Evolutionary conservation across 768 basidiomycete genomes (phyloP).

Genomic region (Auricularia sp.): DNA sequence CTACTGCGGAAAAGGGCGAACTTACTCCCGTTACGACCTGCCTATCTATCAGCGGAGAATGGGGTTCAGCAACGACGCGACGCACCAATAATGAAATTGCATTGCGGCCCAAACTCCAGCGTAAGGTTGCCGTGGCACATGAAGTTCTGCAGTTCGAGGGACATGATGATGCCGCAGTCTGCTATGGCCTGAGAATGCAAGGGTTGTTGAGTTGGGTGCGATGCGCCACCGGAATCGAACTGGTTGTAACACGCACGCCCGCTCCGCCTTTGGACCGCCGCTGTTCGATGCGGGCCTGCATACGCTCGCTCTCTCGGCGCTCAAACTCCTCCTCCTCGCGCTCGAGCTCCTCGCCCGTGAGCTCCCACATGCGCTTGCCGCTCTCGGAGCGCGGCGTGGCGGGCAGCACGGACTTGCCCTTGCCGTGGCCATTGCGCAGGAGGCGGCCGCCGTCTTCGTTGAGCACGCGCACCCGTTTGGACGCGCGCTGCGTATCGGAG

Average conservation of each 20-base stretch:
- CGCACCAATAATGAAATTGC: conserved; percentile 93
- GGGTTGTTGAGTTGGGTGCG: neutral
- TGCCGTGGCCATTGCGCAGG: neutral
- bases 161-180: conserved; percentile 79
- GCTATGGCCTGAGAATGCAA: conserved; percentile 49
- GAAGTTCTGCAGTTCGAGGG: conserved; percentile 82
- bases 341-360: neutral
- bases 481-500: neutral
- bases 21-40: conserved; percentile 90
- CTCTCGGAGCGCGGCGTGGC: neutral
- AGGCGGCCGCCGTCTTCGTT: neutral
- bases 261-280: neutral
- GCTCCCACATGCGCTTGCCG: neutral
- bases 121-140: conserved; percentile 88
- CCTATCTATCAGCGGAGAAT: conserved; percentile 2
- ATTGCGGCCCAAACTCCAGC: conserved; percentile 82
- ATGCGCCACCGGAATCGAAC: neutral
- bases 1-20: conserved; percentile 9
- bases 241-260: neutral
- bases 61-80: neutral
- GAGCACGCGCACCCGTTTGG: neutral
- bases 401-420: neutral
- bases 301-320: neutral
- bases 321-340: neutral
- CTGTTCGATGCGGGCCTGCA: neutral